A percentile compares a stretch with the other conserved stretches of the same genome.
Conservation (phyloP, 2,329 filamentous ascomycete genomes). For the Penicillium sp. region DNA sequence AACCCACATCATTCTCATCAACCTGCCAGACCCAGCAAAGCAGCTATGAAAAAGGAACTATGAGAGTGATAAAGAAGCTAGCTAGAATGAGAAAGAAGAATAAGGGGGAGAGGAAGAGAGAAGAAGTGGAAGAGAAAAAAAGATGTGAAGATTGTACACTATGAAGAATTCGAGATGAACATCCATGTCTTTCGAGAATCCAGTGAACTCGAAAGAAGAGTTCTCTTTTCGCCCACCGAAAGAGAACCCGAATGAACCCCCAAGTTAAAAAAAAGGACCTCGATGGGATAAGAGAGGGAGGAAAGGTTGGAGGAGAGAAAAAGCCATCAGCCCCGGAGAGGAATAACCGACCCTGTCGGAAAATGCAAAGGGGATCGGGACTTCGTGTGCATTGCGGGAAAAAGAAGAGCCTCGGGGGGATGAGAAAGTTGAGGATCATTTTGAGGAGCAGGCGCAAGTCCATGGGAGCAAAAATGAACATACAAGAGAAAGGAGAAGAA, state of each 20-base stretch:
- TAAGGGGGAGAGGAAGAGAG: neutral
- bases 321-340: neutral
- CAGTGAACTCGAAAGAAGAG: slow-evolving; percentile 10
- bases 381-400: neutral
- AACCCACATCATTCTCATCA: neutral
- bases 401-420: neutral
- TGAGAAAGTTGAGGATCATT: neutral
- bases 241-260: slow-evolving; percentile 15
- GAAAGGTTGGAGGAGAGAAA: neutral
- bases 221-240: neutral
- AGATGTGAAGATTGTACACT: slow-evolving; percentile 36
- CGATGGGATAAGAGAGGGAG: neutral
- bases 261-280: slow-evolving; percentile 2
- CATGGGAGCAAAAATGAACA: slow-evolving; percentile 9
- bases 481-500: slow-evolving; percentile 6
- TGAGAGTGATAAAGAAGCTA: neutral
- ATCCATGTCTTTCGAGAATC: slow-evolving; percentile 23
- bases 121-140: slow-evolving; percentile 15
- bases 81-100: neutral
- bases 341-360: slow-evolving; percentile 31
- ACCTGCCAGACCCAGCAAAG: too few relatives aligned
- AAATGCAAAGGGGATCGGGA: slow-evolving; percentile 25
- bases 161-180: slow-evolving; percentile 24
- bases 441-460: slow-evolving; percentile 14
- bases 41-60: neutral